Percentiles rank a stretch among this genome's conserved stretches.
These are phyloP conservation scores for Obelidium mucronatum DNA, from an alignment of 192 early-diverging fungal genomes.

Conservation along the genomic window DNA sequence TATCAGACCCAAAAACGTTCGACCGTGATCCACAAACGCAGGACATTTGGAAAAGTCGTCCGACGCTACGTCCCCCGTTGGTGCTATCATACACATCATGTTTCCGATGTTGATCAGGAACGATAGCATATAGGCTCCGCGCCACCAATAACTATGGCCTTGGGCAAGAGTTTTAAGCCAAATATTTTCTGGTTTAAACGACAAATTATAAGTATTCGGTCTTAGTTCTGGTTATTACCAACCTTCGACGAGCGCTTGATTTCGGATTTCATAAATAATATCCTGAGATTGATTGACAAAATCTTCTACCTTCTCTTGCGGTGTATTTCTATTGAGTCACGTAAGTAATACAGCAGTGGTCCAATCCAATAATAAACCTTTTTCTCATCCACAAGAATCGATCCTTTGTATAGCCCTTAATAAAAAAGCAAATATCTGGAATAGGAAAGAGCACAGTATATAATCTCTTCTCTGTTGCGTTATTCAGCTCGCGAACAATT, in stretches of 20 bases:
- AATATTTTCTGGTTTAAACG: slow-evolving; percentile 24
- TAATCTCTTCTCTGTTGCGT: slow-evolving; percentile 27
- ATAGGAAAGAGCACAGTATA: slow-evolving; percentile 49
- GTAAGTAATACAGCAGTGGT: neutral
- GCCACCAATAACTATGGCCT: slow-evolving; percentile 40
- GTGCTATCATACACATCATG: slow-evolving; percentile 45
- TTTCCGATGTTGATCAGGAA: slow-evolving; percentile 41
- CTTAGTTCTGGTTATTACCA: too few species aligned
- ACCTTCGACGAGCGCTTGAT: slow-evolving; percentile 44
- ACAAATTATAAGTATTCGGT: neutral
- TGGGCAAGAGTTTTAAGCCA: slow-evolving; percentile 34
- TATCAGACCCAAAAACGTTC: slow-evolving; percentile 41
- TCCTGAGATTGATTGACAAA: slow-evolving; percentile 42
- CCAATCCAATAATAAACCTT: slow-evolving; percentile 13
- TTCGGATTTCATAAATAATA: slow-evolving; percentile 48
- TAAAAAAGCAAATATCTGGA: slow-evolving; percentile 43
- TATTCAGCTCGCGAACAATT: slow-evolving; percentile 40
- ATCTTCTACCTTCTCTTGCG: slow-evolving; percentile 48
- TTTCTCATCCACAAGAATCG: slow-evolving; percentile 45
- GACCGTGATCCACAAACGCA: slow-evolving; percentile 25
- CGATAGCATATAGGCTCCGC: slow-evolving; percentile 32
- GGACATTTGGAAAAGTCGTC: slow-evolving; percentile 44
- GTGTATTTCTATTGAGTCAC: slow-evolving; percentile 33
- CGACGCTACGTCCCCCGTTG: slow-evolving; percentile 36
- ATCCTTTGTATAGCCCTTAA: slow-evolving; percentile 39